These are phyloP conservation scores for Letharia lupina DNA, from an alignment of 495 filamentous ascomycete species.

Conservation along the genomic window DNA sequence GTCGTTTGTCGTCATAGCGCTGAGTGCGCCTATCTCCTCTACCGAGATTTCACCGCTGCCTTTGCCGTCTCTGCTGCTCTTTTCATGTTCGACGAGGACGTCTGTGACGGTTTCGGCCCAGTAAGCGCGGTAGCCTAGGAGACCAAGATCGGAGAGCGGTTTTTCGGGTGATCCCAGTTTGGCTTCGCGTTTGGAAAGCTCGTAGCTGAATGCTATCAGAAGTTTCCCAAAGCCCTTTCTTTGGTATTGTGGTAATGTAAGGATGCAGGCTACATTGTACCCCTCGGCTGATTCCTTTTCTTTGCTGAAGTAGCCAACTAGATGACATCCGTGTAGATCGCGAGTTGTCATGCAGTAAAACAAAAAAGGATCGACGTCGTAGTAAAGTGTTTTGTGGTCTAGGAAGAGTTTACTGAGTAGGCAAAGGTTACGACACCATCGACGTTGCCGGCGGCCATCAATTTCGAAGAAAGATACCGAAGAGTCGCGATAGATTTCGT, in stretches of 20 bases:
- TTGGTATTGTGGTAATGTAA: constrained; percentile 93
- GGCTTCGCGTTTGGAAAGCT: constrained; percentile 87
- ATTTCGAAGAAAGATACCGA: constrained; percentile 96
- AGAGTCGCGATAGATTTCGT: constrained; percentile 96
- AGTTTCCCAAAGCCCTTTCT: constrained; percentile 87
- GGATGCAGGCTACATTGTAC: constrained; percentile 96
- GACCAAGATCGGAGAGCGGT: constrained; percentile 83
- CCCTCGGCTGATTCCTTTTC: constrained; percentile 94
- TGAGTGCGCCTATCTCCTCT: constrained; percentile 66
- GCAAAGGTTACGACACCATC: constrained; percentile 95
- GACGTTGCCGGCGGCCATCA: constrained; percentile 87
- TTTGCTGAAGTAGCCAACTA: constrained; percentile 96
- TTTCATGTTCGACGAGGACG: constrained; percentile 51
- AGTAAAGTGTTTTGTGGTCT: constrained; percentile 99
- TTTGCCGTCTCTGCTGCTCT: constrained; percentile 28
- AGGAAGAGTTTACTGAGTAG: constrained; percentile 92
- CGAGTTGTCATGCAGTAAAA: constrained; percentile 97
- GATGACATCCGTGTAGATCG: constrained; percentile 77
- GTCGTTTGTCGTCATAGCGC: constrained; percentile 91
- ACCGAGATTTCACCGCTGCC: constrained; percentile 53
- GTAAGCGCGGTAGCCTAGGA: constrained; percentile 89
- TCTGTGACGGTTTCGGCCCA: constrained; percentile 94
- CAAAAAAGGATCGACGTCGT: constrained; percentile 95
- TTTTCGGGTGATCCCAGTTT: constrained; percentile 96
- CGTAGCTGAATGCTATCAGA: constrained; percentile 95